phyloP scores from a whole-genome alignment of 768 basidiomycete genomes.

The Russula dissimulans region DNA sequence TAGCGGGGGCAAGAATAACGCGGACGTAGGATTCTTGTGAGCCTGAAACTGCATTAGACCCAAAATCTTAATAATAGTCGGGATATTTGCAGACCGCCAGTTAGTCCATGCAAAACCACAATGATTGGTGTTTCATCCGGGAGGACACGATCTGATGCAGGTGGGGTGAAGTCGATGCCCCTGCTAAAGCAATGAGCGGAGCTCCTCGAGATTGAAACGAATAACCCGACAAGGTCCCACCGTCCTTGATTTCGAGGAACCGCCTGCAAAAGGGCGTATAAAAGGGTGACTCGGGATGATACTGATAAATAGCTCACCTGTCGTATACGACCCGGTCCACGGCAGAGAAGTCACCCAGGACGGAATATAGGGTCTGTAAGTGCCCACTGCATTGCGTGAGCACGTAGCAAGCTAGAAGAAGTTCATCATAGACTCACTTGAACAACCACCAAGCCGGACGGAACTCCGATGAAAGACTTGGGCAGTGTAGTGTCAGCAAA shows the following conservation, averaged over 20 bases:
- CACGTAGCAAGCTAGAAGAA: not conserved
- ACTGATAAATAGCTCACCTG: slow-evolving; percentile 30
- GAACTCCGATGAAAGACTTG: slow-evolving; percentile 24
- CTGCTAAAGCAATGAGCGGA: slow-evolving; percentile 27
- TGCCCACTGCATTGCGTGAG: slow-evolving; percentile 38
- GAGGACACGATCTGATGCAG: slow-evolving; percentile 22
- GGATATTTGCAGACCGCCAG: slow-evolving; percentile 31
- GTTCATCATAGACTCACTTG: slow-evolving; percentile 18
- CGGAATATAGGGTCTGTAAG: slow-evolving; percentile 53
- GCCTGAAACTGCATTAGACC: slow-evolving; percentile 34
- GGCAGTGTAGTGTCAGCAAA: slow-evolving; percentile 23
- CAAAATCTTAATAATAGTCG: not conserved
- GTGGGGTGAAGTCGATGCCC: slow-evolving; percentile 58
- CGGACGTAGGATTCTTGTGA: slow-evolving; percentile 89
- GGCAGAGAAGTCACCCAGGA: slow-evolving; percentile 51
- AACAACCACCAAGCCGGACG: slow-evolving; percentile 27
- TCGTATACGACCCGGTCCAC: slow-evolving; percentile 47
- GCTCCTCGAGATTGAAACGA: not conserved
- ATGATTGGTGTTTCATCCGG: slow-evolving; percentile 41
- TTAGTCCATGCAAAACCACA: slow-evolving; percentile 43
- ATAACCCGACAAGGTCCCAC: slow-evolving; percentile 51
- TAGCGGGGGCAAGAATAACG: slow-evolving; percentile 66
- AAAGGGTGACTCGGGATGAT: not conserved
- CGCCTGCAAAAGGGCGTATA: slow-evolving; percentile 28
- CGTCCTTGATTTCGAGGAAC: slow-evolving; percentile 44